A percentile compares a stretch with the other conserved stretches of the same genome.
Conservation (phyloP, 2,329 filamentous ascomycete genomes). For the Trichophyton schoenleinii region DNA sequence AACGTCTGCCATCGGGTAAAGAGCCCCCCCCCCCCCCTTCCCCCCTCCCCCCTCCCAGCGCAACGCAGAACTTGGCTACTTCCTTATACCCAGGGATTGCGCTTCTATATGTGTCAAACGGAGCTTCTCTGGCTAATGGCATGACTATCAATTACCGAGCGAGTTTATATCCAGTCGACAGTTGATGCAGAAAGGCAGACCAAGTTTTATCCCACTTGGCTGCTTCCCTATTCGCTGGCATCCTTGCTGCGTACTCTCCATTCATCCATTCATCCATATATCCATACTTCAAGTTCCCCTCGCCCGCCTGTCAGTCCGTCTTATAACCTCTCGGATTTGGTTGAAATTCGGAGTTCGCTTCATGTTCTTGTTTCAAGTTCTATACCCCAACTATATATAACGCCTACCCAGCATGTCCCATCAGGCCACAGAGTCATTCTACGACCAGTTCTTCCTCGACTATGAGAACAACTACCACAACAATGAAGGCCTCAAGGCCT, state of each 20-base stretch:
- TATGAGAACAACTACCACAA: conserved; percentile 13
- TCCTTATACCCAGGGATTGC: no score
- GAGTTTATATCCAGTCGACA: neutral
- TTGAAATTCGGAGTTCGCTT: no score
- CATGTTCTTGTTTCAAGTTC: no score
- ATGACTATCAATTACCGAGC: no score
- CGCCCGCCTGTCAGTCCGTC: neutral
- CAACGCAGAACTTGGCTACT: no score
- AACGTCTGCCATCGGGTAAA: no score
- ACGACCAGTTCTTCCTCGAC: neutral
- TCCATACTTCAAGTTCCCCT: neutral
- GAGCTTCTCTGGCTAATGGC: no score
- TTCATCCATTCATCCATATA: neutral
- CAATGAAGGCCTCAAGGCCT: conserved; percentile 4
- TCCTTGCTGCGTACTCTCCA: neutral
- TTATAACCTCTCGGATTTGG: no score
- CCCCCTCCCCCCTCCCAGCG: no score
- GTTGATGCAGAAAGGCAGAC: neutral
- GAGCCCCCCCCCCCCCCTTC: no score
- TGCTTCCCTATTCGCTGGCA: neutral
- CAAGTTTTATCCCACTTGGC: neutral
- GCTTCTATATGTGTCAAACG: no score
- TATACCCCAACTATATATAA: no score
- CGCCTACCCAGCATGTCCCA: neutral
- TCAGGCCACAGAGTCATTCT: neutral